phyloP scores from a whole-genome alignment of 345 rosid species.

The Brassica carinata region DNA sequence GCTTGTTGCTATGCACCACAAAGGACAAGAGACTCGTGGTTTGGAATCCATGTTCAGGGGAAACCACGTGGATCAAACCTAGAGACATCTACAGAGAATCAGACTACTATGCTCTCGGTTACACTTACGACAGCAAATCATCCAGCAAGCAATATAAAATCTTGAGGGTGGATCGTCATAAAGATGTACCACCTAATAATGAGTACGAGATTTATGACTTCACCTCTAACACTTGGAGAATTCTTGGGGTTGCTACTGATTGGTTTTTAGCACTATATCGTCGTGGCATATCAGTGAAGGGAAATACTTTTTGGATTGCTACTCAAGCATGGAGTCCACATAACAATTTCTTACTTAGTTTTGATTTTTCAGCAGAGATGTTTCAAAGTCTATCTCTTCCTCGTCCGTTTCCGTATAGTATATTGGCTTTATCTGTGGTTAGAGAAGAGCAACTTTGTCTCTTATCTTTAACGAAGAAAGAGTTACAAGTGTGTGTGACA shows the following conservation, averaged over 20 bases:
- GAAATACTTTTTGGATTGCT: not conserved
- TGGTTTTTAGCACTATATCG: not conserved
- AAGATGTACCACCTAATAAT: too few species aligned
- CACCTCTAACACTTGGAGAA: not conserved
- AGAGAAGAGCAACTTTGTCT: slow-evolving; percentile 5
- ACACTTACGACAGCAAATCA: too few species aligned
- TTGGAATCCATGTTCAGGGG: too few species aligned
- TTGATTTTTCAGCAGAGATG: not conserved
- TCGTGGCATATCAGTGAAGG: not conserved
- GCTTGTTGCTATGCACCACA: too few species aligned
- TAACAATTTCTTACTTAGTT: not conserved
- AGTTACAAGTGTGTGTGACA: not conserved
- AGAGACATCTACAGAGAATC: too few species aligned
- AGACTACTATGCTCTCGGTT: too few species aligned
- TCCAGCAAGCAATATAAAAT: too few species aligned
- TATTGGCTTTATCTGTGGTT: not conserved
- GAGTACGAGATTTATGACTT: too few species aligned
- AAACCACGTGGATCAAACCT: too few species aligned
- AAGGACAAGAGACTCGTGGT: too few species aligned
- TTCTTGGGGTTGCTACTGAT: not conserved
- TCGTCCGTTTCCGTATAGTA: not conserved
- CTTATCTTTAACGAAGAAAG: not conserved
- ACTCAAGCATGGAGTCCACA: not conserved
- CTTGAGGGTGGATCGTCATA: too few species aligned
- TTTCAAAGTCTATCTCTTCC: not conserved